These are phyloP conservation scores for Passiflora organensis DNA, from an alignment of 345 rosid genomes.

Conservation along the genomic window DNA sequence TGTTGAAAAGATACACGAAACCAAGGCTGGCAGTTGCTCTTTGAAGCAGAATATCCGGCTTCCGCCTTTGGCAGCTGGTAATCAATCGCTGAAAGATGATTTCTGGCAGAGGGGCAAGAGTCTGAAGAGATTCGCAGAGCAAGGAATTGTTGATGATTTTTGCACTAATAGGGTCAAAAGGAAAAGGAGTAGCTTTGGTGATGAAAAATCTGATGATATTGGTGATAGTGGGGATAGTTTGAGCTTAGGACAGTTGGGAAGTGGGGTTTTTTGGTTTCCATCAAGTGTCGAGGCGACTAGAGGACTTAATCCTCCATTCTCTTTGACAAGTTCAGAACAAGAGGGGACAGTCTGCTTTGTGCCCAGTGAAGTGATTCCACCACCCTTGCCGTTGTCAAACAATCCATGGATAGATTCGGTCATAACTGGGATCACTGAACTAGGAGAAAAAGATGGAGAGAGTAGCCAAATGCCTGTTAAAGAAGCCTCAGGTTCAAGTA, in stretches of 20 bases:
- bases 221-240: constrained; percentile 40
- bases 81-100: constrained; percentile 42
- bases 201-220: constrained; percentile 13
- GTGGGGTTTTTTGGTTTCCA: constrained; percentile 69
- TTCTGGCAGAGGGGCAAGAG: constrained; percentile 70
- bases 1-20: constrained; percentile 58
- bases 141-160: constrained; percentile 50
- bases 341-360: constrained; percentile 68
- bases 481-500: constrained; percentile 78
- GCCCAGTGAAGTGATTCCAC: constrained; percentile 62
- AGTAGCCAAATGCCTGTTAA: constrained; percentile 49
- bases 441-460: constrained; percentile 60
- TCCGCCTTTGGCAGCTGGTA: constrained; percentile 73
- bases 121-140: constrained; percentile 79
- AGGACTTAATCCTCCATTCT: constrained; percentile 51
- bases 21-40: constrained; percentile 53
- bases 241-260: constrained; percentile 41
- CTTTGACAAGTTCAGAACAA: constrained; percentile 62
- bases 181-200: constrained; percentile 38
- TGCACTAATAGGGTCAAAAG: constrained; percentile 66
- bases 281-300: constrained; percentile 36
- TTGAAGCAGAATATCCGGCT: constrained; percentile 82
- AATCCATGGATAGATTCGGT: constrained; percentile 78
- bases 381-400: constrained; percentile 56
- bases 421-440: constrained; percentile 61